These are phyloP conservation scores for Prunus davidiana DNA, from an alignment of 306 rosid species.

Conservation along the genomic window DNA sequence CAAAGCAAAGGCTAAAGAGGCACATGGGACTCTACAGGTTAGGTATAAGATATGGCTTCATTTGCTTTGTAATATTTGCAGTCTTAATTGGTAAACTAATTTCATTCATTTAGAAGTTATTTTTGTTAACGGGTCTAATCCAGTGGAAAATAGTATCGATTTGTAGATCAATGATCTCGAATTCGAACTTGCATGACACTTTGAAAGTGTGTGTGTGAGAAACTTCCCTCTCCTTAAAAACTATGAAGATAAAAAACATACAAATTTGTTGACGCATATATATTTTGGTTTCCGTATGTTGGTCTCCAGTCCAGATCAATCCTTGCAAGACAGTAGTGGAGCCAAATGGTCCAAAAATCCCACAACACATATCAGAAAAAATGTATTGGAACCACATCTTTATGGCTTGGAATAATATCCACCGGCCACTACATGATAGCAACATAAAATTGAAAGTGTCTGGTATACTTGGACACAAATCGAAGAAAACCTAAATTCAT, in stretches of 20 bases:
- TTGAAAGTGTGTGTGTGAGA: too few relatives aligned
- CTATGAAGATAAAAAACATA: too few relatives aligned
- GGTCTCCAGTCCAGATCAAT: not conserved
- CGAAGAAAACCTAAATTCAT: too few relatives aligned
- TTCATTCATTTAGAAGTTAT: too few relatives aligned
- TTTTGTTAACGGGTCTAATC: too few relatives aligned
- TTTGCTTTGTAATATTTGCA: too few relatives aligned
- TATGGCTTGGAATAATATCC: not conserved
- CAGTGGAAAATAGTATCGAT: rapidly evolving
- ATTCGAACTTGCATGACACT: too few relatives aligned
- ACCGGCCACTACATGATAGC: not conserved
- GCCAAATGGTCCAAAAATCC: not conserved
- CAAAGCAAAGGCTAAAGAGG: not conserved
- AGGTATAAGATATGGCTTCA: too few relatives aligned
- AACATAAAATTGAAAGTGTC: not conserved
- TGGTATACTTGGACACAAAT: not conserved
- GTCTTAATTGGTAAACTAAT: too few relatives aligned
- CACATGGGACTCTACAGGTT: not conserved
- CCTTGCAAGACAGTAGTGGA: not conserved
- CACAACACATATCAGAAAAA: not conserved
- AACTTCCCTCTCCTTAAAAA: too few relatives aligned
- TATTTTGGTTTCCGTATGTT: not conserved
- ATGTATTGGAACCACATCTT: not conserved
- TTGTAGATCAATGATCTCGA: too few relatives aligned
- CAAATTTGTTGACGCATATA: too few relatives aligned